Evolutionary conservation across 148 eudicot species (phyloP).

Genomic region (Cornus suecica): DNA sequence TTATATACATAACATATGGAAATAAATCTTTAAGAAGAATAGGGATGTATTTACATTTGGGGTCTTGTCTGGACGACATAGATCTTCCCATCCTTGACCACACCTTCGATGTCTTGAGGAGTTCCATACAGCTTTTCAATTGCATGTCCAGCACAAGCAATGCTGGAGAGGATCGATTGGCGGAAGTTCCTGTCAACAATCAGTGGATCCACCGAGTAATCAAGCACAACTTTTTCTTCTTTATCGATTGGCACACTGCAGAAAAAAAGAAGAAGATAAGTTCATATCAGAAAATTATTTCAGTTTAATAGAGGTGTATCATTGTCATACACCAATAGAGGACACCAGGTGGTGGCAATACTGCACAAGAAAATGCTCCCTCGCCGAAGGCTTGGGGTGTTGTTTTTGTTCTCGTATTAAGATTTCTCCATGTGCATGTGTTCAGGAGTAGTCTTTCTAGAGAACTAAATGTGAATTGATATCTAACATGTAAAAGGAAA

Average conservation of each 20-base stretch:
- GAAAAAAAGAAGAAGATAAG: background rate
- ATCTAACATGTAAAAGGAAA: too few species aligned
- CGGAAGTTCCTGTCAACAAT: constrained; percentile 59
- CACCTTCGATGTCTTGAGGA: constrained; percentile 98
- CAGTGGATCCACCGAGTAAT: constrained; percentile 72
- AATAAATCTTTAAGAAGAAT: background rate
- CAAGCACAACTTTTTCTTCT: constrained; percentile 81
- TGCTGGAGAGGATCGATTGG: constrained; percentile 59
- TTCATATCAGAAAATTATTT: too few species aligned
- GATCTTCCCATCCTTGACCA: constrained; percentile 83
- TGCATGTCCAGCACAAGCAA: constrained; percentile 74
- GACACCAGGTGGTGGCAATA: too few species aligned
- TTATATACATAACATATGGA: background rate
- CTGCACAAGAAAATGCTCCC: too few species aligned
- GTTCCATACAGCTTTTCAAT: constrained; percentile 91
- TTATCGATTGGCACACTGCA: constrained; percentile 94
- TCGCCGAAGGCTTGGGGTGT: too few species aligned
- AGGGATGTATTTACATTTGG: constrained; percentile 51
- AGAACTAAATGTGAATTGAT: too few species aligned
- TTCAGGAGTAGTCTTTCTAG: too few species aligned
- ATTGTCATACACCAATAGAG: too few species aligned
- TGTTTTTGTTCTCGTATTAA: too few species aligned
- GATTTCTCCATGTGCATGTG: too few species aligned
- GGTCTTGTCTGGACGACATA: constrained; percentile 95
- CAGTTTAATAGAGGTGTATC: too few species aligned